phyloP scores from a whole-genome alignment of 345 rosid species.

The Melastoma malabathricum region DNA sequence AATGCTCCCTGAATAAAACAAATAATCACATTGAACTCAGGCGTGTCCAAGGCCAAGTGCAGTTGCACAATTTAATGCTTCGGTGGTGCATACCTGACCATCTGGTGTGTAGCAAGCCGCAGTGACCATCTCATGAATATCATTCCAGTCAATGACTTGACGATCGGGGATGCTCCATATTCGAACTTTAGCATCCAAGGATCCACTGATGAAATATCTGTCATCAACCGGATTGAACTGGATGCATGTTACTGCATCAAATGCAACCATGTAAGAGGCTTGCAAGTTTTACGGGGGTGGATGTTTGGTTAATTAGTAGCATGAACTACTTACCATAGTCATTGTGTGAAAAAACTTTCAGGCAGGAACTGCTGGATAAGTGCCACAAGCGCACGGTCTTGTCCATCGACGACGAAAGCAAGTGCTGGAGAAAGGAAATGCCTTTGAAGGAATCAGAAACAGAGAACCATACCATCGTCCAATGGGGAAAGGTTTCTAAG shows the following conservation, averaged over 20 bases:
- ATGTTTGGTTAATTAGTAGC: too few relatives aligned
- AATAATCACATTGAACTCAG: conserved; percentile 1
- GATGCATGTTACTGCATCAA: conserved; percentile 82
- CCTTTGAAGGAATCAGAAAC: conserved; percentile 4
- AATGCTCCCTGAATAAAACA: conserved; percentile 46
- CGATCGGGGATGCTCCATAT: conserved; percentile 95
- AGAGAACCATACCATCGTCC: neutral
- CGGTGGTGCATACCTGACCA: conserved; percentile 54
- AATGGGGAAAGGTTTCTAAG: too few relatives aligned
- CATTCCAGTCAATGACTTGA: conserved; percentile 92
- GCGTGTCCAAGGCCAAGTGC: neutral
- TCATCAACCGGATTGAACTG: conserved; percentile 98
- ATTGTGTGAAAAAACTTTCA: conserved; percentile 85
- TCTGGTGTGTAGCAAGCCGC: conserved; percentile 96
- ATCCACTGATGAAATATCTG: conserved; percentile 92
- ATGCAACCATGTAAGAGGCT: neutral
- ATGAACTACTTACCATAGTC: conserved; percentile 59
- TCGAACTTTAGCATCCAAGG: conserved; percentile 90
- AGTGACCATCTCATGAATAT: conserved; percentile 97
- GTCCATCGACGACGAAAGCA: conserved; percentile 98
- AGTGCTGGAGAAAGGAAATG: conserved; percentile 38
- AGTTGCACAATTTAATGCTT: neutral
- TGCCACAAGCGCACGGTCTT: conserved; percentile 95
- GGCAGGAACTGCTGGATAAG: conserved; percentile 69
- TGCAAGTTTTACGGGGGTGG: too few relatives aligned